Conservation (phyloP, 345 rosid genomes). For the Kernera saxatilis region DNA sequence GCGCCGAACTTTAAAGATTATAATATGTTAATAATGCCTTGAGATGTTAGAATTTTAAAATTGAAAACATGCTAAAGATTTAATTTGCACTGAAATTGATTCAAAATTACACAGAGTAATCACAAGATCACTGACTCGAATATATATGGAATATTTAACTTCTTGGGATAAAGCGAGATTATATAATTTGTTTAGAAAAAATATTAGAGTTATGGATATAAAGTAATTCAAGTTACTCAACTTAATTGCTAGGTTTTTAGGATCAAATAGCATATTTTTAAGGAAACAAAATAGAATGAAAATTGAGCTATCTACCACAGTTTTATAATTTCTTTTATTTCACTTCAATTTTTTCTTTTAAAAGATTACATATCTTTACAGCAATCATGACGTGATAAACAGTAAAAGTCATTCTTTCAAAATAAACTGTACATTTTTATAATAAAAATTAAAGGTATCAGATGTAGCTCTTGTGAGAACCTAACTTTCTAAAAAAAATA, state of each 20-base stretch:
- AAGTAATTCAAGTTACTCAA: neutral
- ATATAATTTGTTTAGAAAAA: neutral
- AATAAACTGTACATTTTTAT: neutral
- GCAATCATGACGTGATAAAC: neutral
- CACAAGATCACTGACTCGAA: neutral
- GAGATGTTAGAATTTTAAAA: neutral
- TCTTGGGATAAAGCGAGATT: neutral
- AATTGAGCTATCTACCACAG: neutral
- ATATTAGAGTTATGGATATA: neutral
- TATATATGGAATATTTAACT: neutral
- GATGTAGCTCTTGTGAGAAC: neutral
- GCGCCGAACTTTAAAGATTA: neutral
- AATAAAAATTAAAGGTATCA: neutral
- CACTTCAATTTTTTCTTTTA: too few relatives aligned
- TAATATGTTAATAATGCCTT: neutral
- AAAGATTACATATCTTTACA: too few relatives aligned
- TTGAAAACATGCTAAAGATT: neutral
- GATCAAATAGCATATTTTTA: neutral
- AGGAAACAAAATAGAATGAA: neutral
- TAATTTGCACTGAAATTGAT: neutral
- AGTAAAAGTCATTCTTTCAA: too few relatives aligned
- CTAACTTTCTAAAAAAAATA: too few relatives aligned
- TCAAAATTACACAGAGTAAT: neutral
- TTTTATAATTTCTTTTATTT: neutral
- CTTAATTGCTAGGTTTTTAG: neutral